Evolutionary conservation across 1,284 basidiomycete species (phyloP).

Genomic region (Acaromyces ingoldii): DNA sequence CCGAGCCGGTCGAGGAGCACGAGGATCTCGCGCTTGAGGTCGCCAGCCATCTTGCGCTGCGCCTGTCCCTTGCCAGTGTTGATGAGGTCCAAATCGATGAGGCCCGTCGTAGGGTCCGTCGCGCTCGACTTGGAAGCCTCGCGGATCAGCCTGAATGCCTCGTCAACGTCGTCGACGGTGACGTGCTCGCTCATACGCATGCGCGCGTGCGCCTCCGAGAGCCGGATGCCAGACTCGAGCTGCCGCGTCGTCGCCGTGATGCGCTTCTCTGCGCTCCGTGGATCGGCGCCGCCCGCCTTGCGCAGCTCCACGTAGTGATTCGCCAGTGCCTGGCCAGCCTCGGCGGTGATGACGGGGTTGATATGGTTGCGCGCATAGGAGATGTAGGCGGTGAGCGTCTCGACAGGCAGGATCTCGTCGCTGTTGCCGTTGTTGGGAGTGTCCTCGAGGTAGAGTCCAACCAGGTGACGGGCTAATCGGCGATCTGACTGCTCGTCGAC

Average conservation of each 20-base stretch:
- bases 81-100: slow-evolving; percentile 92
- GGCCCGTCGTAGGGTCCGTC: slow-evolving; percentile 81
- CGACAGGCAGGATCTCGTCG: slow-evolving; percentile 73
- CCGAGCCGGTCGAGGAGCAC: slow-evolving; percentile 36
- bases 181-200: slow-evolving; percentile 86
- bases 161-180: slow-evolving; percentile 78
- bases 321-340: slow-evolving; percentile 78
- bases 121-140: slow-evolving; percentile 79
- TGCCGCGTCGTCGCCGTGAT: slow-evolving; percentile 98
- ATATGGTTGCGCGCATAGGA: slow-evolving; percentile 86
- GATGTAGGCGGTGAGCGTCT: slow-evolving; percentile 88
- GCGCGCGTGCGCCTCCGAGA: slow-evolving; percentile 90
- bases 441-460: slow-evolving; percentile 89
- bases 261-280: slow-evolving; percentile 72
- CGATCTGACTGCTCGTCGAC: slow-evolving; percentile 79
- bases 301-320: slow-evolving; percentile 87
- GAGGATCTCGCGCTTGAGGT: slow-evolving; percentile 42
- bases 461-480: slow-evolving; percentile 85
- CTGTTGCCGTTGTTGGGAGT: slow-evolving; percentile 62
- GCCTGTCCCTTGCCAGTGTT: slow-evolving; percentile 86
- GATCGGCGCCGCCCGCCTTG: slow-evolving; percentile 77
- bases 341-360: slow-evolving; percentile 80
- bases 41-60: slow-evolving; percentile 58
- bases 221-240: slow-evolving; percentile 94
- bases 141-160: slow-evolving; percentile 86